Evolutionary conservation across 371 early-diverging fungal genomes (phyloP).

Genomic region (Coemansia sp.): DNA sequence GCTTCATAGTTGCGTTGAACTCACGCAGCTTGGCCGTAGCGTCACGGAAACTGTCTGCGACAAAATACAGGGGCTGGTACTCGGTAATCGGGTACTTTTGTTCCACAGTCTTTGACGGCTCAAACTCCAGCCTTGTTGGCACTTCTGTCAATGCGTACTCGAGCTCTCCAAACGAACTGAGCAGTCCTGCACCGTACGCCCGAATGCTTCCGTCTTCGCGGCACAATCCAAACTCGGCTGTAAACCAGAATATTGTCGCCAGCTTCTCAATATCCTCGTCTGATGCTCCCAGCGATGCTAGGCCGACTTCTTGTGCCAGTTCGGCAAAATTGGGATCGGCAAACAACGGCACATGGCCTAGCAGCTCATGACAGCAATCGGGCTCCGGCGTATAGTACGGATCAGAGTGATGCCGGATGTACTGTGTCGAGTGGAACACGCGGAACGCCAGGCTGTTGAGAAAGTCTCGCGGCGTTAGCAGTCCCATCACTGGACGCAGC

Average conservation of each 20-base stretch:
- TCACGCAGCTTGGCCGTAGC: constrained; percentile 90
- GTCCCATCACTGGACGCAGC: constrained; percentile 93
- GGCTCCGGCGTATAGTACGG: constrained; percentile 96
- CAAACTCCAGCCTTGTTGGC: constrained; percentile 80
- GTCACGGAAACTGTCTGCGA: constrained; percentile 91
- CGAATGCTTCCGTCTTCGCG: constrained; percentile 67
- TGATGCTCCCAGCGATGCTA: constrained; percentile 90
- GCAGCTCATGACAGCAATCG: constrained; percentile 73
- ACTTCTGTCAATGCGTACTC: constrained; percentile 82
- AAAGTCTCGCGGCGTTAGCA: constrained; percentile 91
- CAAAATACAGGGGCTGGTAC: constrained; percentile 95
- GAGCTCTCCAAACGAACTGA: constrained; percentile 95
- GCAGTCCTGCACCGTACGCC: constrained; percentile 93
- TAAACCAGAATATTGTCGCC: constrained; percentile 93
- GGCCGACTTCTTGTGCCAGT: constrained; percentile 93
- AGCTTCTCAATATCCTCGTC: constrained; percentile 90
- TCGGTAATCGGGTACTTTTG: constrained; percentile 91
- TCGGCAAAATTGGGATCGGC: constrained; percentile 96
- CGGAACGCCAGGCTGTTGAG: constrained; percentile 96
- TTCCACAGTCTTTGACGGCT: constrained; percentile 75
- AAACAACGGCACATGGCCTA: constrained; percentile 84
- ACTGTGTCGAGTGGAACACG: constrained; percentile 96
- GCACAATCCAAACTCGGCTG: constrained; percentile 94
- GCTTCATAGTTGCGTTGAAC: constrained; percentile 72
- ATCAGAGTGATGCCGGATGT: constrained; percentile 88